These are phyloP conservation scores for Ophiocordyceps australis DNA, from an alignment of 2,329 filamentous ascomycete genomes.

Conservation along the genomic window DNA sequence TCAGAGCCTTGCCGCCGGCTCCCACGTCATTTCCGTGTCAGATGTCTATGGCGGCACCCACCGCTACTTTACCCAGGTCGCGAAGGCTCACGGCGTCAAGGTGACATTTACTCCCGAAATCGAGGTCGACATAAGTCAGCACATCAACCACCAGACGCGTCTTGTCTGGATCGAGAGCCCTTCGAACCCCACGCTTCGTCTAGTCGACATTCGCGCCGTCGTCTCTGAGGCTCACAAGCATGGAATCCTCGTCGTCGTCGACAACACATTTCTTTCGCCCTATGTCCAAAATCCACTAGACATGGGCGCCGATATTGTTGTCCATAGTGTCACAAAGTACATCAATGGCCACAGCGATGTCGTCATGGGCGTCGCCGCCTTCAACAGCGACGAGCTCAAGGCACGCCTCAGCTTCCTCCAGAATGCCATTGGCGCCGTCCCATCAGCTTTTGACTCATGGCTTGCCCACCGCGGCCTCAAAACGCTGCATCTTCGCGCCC, in stretches of 20 bases:
- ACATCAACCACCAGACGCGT: slow-evolving; percentile 81
- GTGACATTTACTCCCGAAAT: slow-evolving; percentile 92
- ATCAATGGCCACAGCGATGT: slow-evolving; percentile 97
- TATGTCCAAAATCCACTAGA: slow-evolving; percentile 95
- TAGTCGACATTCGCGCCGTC: slow-evolving; percentile 85
- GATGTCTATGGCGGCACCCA: slow-evolving; percentile 98
- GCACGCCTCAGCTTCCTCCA: slow-evolving; percentile 75
- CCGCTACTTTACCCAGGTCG: slow-evolving; percentile 96
- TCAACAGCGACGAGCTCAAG: slow-evolving; percentile 71
- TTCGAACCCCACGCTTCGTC: slow-evolving; percentile 80
- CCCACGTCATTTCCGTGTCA: slow-evolving; percentile 88
- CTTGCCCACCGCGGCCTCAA: slow-evolving; percentile 93
- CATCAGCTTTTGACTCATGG: slow-evolving; percentile 93
- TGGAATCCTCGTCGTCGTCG: slow-evolving; percentile 90
- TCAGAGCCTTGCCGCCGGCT: slow-evolving; percentile 77
- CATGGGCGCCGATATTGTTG: slow-evolving; percentile 88
- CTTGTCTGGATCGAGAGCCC: slow-evolving; percentile 92
- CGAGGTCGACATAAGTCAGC: slow-evolving; percentile 65
- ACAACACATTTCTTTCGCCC: slow-evolving; percentile 95
- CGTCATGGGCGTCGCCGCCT: slow-evolving; percentile 91
- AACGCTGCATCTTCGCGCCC: slow-evolving; percentile 82
- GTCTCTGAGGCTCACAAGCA: slow-evolving; percentile 68
- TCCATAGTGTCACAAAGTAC: slow-evolving; percentile 96
- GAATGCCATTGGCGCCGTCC: slow-evolving; percentile 92
- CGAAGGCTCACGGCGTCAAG: slow-evolving; percentile 79